These are phyloP conservation scores for Panaeolus cyanescens DNA, from an alignment of 768 basidiomycete species.

Conservation along the genomic window DNA sequence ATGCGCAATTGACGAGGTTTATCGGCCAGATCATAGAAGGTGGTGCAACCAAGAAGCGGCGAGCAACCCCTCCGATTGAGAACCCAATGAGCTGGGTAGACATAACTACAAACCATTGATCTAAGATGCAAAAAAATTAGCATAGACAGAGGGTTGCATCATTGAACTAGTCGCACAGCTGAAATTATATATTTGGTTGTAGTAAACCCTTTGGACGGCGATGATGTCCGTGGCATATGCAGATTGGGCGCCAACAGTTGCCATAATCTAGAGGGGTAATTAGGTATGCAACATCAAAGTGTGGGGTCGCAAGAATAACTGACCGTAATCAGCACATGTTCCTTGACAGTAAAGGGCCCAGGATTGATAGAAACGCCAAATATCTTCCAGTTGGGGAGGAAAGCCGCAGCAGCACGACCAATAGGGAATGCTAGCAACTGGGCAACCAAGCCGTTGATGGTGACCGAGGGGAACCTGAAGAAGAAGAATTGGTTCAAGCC, in stretches of 20 bases:
- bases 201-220: constrained; percentile 68
- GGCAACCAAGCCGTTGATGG: constrained; percentile 53
- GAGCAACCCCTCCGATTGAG: constrained; percentile 71
- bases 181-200: constrained; percentile 61
- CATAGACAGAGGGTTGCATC: background rate
- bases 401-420: constrained; percentile 56
- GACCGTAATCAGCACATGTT: constrained; percentile 65
- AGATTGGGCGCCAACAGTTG: constrained; percentile 55
- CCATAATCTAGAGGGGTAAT: constrained; percentile 35
- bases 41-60: constrained; percentile 74
- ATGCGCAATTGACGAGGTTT: constrained; percentile 69
- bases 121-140: constrained; percentile 25
- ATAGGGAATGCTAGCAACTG: constrained; percentile 74
- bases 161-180: constrained; percentile 39
- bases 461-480: constrained; percentile 51
- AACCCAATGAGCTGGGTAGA: constrained; percentile 74
- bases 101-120: constrained; percentile 75
- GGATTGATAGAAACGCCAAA: constrained; percentile 70
- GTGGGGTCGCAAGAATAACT: constrained; percentile 13
- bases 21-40: constrained; percentile 69
- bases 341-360: constrained; percentile 77
- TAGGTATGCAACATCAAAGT: background rate
- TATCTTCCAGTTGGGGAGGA: constrained; percentile 54
- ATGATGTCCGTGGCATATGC: constrained; percentile 77
- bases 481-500: constrained; percentile 57